Base-by-base conservation (phyloP, 495 filamentous ascomycete species). In the Apodospora peruviana region DNA sequence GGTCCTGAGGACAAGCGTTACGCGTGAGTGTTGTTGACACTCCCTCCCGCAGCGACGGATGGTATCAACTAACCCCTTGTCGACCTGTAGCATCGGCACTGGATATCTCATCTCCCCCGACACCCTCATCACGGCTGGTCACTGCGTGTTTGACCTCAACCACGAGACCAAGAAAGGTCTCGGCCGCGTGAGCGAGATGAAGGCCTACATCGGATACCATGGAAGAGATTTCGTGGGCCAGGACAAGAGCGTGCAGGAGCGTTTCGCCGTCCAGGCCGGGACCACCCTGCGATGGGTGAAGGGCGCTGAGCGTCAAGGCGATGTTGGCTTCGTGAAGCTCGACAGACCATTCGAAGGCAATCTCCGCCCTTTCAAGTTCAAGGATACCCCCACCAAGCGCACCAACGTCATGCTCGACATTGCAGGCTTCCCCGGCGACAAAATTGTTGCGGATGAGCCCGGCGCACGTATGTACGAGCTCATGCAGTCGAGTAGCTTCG, bases 361-460 rank as follows among this genome's bases (percentile, higher is more conserved):
- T 20, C 60, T 59, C 3, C 66, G 63, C 8, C 5, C 61, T 25
- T 57, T 51, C 39, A 61, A 48, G 27, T 58, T 53, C 55, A 52
- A 50, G 27, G 39, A 57, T n/a, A 71, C 69, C 4, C 69, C 67
- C 11, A n/a, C n/a, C n/a, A 27, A 50, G 20, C 34, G 38, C 11
- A 67, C 52, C 5, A 53, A 49, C n/a, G 23, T 55, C 12, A 45
- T 55, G 38, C 50, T 73, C 40, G 69, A 67, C 24, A 61, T 71
- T 25, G 69, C 71, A 18, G 69, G 67, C 38, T 73, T 70, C 58
- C 69, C 69, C 14, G 69, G 54, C 27, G 69, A 73, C 49, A 54
- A 60, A 47, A 22, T 21, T n/a, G 44, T 62, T 20, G 47, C n/a
- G 2, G 45, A 55, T 22, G 69, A 73, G 50, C 51, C 60, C 32